phyloP scores from a whole-genome alignment of 75 land plant species.

The Cunninghamia lanceolata region DNA sequence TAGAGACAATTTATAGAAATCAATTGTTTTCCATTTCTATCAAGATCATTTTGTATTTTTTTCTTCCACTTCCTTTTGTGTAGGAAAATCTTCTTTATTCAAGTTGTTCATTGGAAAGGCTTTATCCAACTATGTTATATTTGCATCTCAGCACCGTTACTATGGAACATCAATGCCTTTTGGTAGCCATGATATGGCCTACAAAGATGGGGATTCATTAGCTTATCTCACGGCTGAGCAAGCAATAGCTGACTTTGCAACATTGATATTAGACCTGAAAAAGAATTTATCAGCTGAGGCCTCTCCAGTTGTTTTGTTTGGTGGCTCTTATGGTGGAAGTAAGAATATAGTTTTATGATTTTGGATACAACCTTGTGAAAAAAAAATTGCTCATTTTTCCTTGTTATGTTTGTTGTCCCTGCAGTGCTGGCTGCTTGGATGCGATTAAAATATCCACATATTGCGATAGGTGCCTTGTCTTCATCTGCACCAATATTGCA shows the following conservation, averaged over 20 bases:
- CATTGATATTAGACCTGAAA: conserved; percentile 66
- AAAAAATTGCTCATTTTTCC: background rate
- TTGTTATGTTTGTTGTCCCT: background rate
- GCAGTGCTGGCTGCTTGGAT: conserved; percentile 99
- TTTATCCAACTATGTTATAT: background rate
- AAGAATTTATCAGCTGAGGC: conserved; percentile 74
- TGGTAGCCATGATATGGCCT: conserved; percentile 67
- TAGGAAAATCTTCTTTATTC: background rate
- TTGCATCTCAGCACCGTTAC: conserved; percentile 75
- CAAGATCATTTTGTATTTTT: background rate
- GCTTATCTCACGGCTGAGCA: conserved; percentile 80
- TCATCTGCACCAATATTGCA: conserved; percentile 96
- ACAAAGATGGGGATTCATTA: conserved; percentile 53
- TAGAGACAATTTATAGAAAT: background rate
- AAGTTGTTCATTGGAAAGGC: background rate
- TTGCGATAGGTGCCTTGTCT: conserved; percentile 90
- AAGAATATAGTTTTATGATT: conserved; percentile 15
- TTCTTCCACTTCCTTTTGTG: background rate
- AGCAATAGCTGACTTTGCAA: conserved; percentile 91
- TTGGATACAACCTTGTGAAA: background rate
- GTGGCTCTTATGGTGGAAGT: conserved; percentile 99
- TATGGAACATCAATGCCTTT: conserved; percentile 92
- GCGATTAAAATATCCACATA: conserved; percentile 95
- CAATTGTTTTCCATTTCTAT: background rate
- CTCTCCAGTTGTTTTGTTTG: conserved; percentile 89